These are phyloP conservation scores for Moesziomyces sp. DNA, from an alignment of 1,284 basidiomycete species.

Conservation along the genomic window DNA sequence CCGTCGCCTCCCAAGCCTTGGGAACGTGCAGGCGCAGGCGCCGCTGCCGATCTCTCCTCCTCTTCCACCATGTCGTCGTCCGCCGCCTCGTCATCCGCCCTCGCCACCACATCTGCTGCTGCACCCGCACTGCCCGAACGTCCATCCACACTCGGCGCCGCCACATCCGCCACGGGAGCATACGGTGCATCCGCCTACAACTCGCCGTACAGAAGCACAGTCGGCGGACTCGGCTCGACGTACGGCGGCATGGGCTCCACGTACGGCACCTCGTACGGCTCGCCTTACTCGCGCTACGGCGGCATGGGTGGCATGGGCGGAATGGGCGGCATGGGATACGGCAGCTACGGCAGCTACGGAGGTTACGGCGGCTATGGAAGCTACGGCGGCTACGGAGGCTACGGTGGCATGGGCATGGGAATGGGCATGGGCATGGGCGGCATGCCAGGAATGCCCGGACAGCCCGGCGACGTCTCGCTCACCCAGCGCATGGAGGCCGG, in stretches of 20 bases:
- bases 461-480: slow-evolving; percentile 71
- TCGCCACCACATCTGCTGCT: slow-evolving; percentile 24
- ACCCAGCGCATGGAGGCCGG: slow-evolving; percentile 87
- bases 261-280: slow-evolving; percentile 57
- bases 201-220: slow-evolving; percentile 44
- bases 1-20: slow-evolving; percentile 67
- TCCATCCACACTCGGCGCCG: slow-evolving; percentile 49
- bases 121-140: slow-evolving; percentile 62
- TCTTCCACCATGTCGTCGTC: slow-evolving; percentile 26
- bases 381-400: slow-evolving; percentile 48
- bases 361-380: slow-evolving; percentile 55
- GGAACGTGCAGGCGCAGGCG: slow-evolving; percentile 61
- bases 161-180: slow-evolving; percentile 23
- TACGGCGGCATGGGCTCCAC: slow-evolving; percentile 62
- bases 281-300: slow-evolving; percentile 64
- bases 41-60: slow-evolving; percentile 27
- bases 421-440: slow-evolving; percentile 60
- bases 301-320: slow-evolving; percentile 45
- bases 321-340: slow-evolving; percentile 43
- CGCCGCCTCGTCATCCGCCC: slow-evolving; percentile 25
- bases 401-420: slow-evolving; percentile 48
- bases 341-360: slow-evolving; percentile 50
- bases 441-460: slow-evolving; percentile 56
- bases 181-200: slow-evolving; percentile 39
- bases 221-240: slow-evolving; percentile 54